Percentiles rank a stretch among this genome's conserved stretches.
Conservation (phyloP, 257 asterid genomes). For the Anisodus acutangulus region DNA sequence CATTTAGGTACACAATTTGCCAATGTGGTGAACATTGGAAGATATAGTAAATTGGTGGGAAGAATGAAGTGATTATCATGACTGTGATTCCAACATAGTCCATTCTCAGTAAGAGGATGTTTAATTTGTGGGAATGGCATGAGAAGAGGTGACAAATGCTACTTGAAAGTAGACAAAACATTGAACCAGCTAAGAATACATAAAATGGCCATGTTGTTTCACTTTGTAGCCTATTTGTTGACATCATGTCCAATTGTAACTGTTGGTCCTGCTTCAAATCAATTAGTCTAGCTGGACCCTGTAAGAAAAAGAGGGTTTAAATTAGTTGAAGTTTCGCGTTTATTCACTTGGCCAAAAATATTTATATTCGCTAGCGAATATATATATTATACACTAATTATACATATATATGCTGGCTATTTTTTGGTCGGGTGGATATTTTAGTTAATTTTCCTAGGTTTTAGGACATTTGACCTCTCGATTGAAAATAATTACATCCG, state of each 20-base stretch:
- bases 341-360: background rate
- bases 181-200: conserved; percentile 72
- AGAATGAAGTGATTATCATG: conserved; percentile 95
- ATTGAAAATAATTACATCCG: background rate
- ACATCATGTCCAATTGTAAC: conserved; percentile 38
- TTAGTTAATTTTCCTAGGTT: background rate
- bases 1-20: conserved; percentile 73
- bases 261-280: conserved; percentile 60
- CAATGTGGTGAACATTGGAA: conserved; percentile 83
- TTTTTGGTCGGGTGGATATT: background rate
- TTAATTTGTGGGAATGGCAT: conserved; percentile 73
- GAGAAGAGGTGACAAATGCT: conserved; percentile 85
- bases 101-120: conserved; percentile 62
- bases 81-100: conserved; percentile 89
- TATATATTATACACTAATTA: background rate
- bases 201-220: conserved; percentile 83
- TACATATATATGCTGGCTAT: background rate
- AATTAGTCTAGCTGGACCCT: conserved; percentile 59
- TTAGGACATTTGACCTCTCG: background rate
- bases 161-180: conserved; percentile 94
- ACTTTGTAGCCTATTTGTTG: conserved; percentile 35
- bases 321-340: background rate
- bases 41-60: conserved; percentile 95
- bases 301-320: conserved; percentile 23
- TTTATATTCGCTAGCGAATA: background rate